Percentiles rank a stretch among this genome's conserved stretches.
Evolutionary conservation across 2,329 filamentous ascomycete genomes (phyloP).

Genomic region (Alternaria rosae): DNA sequence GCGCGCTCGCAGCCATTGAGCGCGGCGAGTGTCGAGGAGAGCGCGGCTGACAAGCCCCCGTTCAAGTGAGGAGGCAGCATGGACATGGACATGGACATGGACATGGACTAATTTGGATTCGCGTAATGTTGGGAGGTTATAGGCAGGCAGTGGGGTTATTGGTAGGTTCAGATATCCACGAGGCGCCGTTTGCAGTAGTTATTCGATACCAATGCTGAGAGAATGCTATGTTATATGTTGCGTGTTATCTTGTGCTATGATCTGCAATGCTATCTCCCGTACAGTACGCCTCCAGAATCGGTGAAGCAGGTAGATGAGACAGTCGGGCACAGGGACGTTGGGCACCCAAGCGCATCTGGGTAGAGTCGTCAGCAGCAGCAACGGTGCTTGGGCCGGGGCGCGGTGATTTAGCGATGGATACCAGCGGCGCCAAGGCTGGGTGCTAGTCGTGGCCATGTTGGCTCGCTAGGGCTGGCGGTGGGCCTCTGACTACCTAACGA

Average conservation of each 20-base stretch:
- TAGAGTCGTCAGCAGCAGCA: not conserved
- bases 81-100: not conserved
- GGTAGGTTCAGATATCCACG: conserved; percentile 37
- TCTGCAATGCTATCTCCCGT: not conserved
- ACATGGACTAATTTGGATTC: not conserved
- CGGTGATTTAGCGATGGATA: conserved; percentile 3
- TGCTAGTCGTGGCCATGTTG: conserved; percentile 5
- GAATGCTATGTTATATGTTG: not conserved
- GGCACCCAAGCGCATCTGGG: conserved; percentile 11
- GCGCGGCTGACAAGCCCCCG: conserved; percentile 37
- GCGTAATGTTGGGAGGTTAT: conserved; percentile 2
- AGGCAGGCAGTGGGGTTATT: conserved; percentile 14
- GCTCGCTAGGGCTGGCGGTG: conserved; percentile 12
- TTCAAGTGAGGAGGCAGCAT: conserved; percentile 32
- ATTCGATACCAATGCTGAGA: not conserved
- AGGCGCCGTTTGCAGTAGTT: conserved; percentile 18
- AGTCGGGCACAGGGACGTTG: conserved; percentile 3
- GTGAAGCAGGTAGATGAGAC: conserved; percentile 18
- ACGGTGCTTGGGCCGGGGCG: not conserved
- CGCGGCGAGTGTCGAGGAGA: conserved; percentile 50
- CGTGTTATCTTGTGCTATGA: not conserved
- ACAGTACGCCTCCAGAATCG: not conserved
- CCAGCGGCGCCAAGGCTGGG: conserved; percentile 1
- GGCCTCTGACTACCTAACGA: conserved; percentile 13
- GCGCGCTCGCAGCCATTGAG: conserved; percentile 50